Conservation (phyloP, 768 basidiomycete genomes). For the Pulveroboletus sp. region DNA sequence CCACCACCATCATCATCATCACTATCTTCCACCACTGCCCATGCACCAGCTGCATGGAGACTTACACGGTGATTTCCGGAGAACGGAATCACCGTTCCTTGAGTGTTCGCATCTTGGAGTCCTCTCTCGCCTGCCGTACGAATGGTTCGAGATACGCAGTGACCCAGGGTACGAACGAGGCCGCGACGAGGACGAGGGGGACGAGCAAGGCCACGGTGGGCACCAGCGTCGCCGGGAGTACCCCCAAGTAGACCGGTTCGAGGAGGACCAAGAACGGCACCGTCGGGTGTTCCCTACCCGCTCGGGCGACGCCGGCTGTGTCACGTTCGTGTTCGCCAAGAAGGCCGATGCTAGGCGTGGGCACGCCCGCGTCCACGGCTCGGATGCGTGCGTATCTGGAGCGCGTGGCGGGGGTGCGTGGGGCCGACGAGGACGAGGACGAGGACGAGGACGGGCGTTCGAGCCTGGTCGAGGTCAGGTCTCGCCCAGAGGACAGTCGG, state of each 20-base stretch:
- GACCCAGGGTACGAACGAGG: slow-evolving; percentile 13
- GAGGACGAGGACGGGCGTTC: too few relatives aligned
- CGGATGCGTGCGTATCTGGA: slow-evolving; percentile 56
- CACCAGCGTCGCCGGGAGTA: slow-evolving; percentile 53
- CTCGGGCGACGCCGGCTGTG: too few relatives aligned
- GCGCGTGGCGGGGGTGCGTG: slow-evolving; percentile 30
- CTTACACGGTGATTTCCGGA: slow-evolving; percentile 7
- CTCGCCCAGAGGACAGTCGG: slow-evolving; percentile 6
- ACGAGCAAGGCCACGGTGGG: slow-evolving; percentile 32
- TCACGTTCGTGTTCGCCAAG: too few relatives aligned
- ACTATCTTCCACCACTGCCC: too few relatives aligned
- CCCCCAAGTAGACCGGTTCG: slow-evolving; percentile 57
- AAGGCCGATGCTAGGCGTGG: slow-evolving; percentile 33
- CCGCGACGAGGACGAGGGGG: slow-evolving; percentile 26
- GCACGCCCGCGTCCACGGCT: slow-evolving; percentile 49
- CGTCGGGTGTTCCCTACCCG: too few relatives aligned
- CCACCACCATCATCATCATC: too few relatives aligned
- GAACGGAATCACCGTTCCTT: slow-evolving; percentile 21
- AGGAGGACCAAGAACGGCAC: slow-evolving; percentile 52
- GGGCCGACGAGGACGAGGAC: slow-evolving; percentile 4
- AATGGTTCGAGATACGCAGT: slow-evolving; percentile 21
- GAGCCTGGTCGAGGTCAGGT: neutral
- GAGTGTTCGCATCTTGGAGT: slow-evolving; percentile 9
- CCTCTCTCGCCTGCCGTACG: slow-evolving; percentile 24
- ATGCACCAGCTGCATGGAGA: slow-evolving; percentile 26